A percentile compares a stretch with the other conserved stretches of the same genome.
Conservation (phyloP, 257 asterid genomes). For the Scutellaria galericulata region DNA sequence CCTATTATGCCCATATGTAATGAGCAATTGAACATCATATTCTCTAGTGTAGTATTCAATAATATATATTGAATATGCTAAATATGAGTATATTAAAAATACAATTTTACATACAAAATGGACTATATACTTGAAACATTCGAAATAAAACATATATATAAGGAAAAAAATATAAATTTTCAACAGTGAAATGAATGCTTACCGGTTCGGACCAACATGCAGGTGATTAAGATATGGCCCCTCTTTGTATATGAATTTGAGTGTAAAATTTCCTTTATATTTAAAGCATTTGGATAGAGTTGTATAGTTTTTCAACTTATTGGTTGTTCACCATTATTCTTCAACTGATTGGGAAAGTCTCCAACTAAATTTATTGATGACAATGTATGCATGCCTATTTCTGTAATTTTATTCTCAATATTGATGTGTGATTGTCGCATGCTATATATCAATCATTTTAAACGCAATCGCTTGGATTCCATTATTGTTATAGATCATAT, state of each 20-base stretch:
- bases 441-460: no score
- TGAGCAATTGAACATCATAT: no score
- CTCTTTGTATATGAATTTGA: slow-evolving; percentile 13
- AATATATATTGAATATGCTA: no score
- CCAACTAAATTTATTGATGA: slow-evolving; percentile 42
- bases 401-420: background rate
- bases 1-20: no score
- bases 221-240: slow-evolving; percentile 28
- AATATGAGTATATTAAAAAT: no score
- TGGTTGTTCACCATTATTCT: slow-evolving; percentile 18
- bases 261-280: slow-evolving; percentile 14
- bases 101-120: no score
- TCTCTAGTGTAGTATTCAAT: no score
- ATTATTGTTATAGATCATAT: no score
- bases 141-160: no score
- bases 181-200: background rate
- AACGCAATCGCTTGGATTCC: no score
- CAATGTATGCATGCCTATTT: slow-evolving; percentile 9
- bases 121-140: no score
- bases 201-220: slow-evolving; percentile 44
- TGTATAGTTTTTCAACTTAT: slow-evolving; percentile 29
- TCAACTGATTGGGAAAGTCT: slow-evolving; percentile 33
- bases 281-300: slow-evolving; percentile 26
- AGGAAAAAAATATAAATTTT: background rate
- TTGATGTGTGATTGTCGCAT: no score